phyloP scores from a whole-genome alignment of 2,329 filamentous ascomycete genomes.

The Sporothrix schenckii region DNA sequence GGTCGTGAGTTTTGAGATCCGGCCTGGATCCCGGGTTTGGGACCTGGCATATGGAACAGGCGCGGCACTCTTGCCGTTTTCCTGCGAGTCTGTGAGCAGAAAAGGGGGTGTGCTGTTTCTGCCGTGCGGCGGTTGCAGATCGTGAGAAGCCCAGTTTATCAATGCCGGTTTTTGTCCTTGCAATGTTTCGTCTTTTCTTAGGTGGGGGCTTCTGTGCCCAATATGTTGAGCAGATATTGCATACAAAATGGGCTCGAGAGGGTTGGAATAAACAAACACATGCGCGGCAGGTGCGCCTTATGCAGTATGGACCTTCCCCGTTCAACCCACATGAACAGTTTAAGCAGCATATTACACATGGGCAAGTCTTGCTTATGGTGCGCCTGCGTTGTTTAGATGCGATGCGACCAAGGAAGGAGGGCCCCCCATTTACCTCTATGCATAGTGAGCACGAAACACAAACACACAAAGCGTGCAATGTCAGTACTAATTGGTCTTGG shows the following conservation, averaged over 20 bases:
- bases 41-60: constrained; percentile 20
- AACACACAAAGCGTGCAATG: not conserved
- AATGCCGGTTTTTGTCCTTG: constrained; percentile 8
- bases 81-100: constrained; percentile 6
- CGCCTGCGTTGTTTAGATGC: not conserved
- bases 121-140: constrained; percentile 24
- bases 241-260: not conserved
- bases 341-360: constrained; percentile 14
- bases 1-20: not conserved
- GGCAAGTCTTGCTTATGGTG: not conserved
- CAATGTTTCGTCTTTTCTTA: constrained; percentile 23
- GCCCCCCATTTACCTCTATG: not conserved
- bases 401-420: not conserved
- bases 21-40: constrained; percentile 27
- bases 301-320: constrained; percentile 13
- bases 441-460: not conserved
- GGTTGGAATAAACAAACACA: not conserved
- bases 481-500: not conserved
- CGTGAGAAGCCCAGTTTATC: constrained; percentile 11
- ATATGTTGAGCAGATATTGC: not conserved
- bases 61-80: constrained; percentile 14
- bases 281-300: not conserved
- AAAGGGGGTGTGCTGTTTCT: constrained; percentile 12
- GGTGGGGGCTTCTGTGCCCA: constrained; percentile 17
- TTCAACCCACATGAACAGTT: not conserved